Conservation (phyloP, 2,329 filamentous ascomycete species). For the Penicillium frequentans region DNA sequence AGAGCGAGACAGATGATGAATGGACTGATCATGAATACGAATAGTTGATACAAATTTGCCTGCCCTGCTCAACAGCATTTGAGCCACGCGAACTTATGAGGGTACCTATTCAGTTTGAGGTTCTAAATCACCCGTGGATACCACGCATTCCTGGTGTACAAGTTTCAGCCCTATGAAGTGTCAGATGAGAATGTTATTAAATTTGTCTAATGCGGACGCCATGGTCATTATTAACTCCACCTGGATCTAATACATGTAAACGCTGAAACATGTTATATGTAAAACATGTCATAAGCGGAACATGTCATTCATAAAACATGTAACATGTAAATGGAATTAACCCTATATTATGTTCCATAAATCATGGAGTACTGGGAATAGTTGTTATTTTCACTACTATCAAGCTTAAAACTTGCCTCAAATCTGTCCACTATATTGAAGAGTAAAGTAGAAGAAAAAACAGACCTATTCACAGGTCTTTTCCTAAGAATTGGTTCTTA, state of each 20-base stretch:
- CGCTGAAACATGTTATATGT: not conserved
- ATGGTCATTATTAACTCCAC: not conserved
- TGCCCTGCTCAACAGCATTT: no score
- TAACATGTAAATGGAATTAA: not conserved
- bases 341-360: not conserved
- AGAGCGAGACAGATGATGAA: no score
- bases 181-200: not conserved
- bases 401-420: not conserved
- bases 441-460: not conserved
- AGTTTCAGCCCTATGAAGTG: not conserved
- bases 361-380: not conserved
- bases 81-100: no score
- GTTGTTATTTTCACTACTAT: not conserved
- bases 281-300: slow-evolving; percentile 1
- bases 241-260: not conserved
- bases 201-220: not conserved
- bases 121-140: no score
- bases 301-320: not conserved
- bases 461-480: not conserved
- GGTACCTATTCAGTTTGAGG: no score
- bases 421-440: not conserved
- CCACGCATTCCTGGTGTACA: no score
- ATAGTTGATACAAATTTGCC: no score
- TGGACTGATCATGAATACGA: no score
- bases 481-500: not conserved